Base-by-base conservation (phyloP, 1,284 basidiomycete species). In the Ustilago shanxiensis region DNA sequence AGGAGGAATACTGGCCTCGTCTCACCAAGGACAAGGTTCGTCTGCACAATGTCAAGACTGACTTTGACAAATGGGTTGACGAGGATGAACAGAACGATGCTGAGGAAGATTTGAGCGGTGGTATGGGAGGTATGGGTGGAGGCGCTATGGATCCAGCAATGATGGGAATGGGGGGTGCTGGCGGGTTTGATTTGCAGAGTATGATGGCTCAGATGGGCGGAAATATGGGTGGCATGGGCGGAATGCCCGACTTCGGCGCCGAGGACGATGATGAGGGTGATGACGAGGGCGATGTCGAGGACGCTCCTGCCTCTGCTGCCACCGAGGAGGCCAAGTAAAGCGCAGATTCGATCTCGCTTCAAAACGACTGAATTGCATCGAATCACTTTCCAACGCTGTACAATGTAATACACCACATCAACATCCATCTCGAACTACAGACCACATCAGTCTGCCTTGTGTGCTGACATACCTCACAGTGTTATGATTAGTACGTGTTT, bases 91-190 rank as follows among this genome's bases (percentile, higher is more conserved):
- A 86, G 78, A 60, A 76, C 39, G 83, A 73, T 13, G 79, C 66
- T 24, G 60, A 66, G n/a, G 74, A 74, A 11, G 85, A 74, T 22
- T 52, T 67, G 55, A 60, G 44, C 70, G 86, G 83, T 20, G 88
- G 87, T 2, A 88, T 88, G 87, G 83, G 83, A 13, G 88, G 87
- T 9, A 80, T 80, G 79, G 80, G 80, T 20, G 83, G 82, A 77
- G 74, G 80, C 18, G 81, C 79, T 9, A 82, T 81, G 79, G 74
- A 69, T 24, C 66, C 66, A 5, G 54, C 41, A 69, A 73, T 47
- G 54, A 55, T 59, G 13, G 64, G 64, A 16, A 54, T 66, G 41
- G 60, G 60, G 10, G 65, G 70, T 14, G 60, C 54, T 3, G 65
- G 66, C 14, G 66, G 67, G 22, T 52, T 66, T 31, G 68, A 79